Conservation (phyloP, 257 asterid species). For the Gardenia jasminoides region DNA sequence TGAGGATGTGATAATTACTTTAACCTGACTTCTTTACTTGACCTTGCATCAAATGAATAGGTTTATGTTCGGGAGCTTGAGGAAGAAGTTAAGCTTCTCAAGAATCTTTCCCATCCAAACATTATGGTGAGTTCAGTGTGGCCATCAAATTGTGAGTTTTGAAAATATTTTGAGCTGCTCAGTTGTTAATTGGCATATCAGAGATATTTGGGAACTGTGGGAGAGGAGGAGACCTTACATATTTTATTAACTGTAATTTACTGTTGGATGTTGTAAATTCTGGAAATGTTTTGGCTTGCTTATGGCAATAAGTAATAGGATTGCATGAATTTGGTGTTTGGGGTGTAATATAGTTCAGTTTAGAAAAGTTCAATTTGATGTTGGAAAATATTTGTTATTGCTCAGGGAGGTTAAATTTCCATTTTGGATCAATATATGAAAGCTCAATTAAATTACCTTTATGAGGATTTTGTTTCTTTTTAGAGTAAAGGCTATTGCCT, state of each 20-base stretch:
- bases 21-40: not conserved
- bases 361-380: not conserved
- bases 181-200: constrained; percentile 12
- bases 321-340: not conserved
- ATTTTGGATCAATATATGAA: not conserved
- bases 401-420: not conserved
- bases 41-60: constrained; percentile 11
- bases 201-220: constrained; percentile 39
- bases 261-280: not conserved
- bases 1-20: not conserved
- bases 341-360: not conserved
- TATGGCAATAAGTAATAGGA: no score
- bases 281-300: not conserved
- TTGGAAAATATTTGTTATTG: not conserved
- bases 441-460: not conserved
- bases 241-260: not conserved
- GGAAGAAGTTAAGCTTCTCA: constrained; percentile 38
- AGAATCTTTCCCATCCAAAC: constrained; percentile 37
- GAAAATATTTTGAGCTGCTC: not conserved
- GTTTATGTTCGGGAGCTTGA: constrained; percentile 34
- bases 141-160: not conserved
- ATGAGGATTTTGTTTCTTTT: not conserved
- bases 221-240: constrained; percentile 30
- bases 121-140: constrained; percentile 30
- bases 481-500: not conserved